Evolutionary conservation across 1,284 basidiomycete genomes (phyloP).

Genomic region (Stereum hirsutum): DNA sequence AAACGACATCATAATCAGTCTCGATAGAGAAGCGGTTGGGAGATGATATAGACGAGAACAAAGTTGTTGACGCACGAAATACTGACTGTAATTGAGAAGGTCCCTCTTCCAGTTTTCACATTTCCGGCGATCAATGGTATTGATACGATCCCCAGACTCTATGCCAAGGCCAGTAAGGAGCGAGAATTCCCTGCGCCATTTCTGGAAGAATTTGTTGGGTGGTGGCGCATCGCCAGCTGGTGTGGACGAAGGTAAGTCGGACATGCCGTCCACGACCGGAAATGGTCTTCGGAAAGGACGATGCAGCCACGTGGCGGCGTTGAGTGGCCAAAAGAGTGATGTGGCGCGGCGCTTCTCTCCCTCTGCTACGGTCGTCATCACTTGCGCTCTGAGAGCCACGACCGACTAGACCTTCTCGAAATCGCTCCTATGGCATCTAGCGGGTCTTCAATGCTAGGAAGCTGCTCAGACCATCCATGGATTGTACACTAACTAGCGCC

Average conservation of each 20-base stretch:
- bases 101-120: constrained; percentile 55
- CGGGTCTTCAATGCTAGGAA: too few species aligned
- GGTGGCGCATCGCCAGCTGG: background rate
- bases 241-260: background rate
- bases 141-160: constrained; percentile 39
- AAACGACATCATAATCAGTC: constrained; percentile 1
- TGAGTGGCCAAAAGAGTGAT: too few species aligned
- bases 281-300: too few species aligned
- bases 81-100: constrained; percentile 43
- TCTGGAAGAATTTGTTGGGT: constrained; percentile 30
- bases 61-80: constrained; percentile 14
- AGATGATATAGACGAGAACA: constrained; percentile 8
- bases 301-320: too few species aligned
- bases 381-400: too few species aligned
- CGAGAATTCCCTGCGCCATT: constrained; percentile 46
- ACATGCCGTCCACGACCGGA: background rate
- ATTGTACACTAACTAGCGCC: too few species aligned
- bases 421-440: too few species aligned
- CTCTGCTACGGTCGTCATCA: too few species aligned
- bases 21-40: background rate
- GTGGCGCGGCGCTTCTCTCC: background rate
- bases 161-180: constrained; percentile 50
- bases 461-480: too few species aligned
- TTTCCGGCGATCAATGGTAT: constrained; percentile 29
- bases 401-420: too few species aligned